Evolutionary conservation across 805 yeast species (phyloP), one percentile per base, ranked within the genome.

Genomic region (Metschnikowia orientalis): DNA sequence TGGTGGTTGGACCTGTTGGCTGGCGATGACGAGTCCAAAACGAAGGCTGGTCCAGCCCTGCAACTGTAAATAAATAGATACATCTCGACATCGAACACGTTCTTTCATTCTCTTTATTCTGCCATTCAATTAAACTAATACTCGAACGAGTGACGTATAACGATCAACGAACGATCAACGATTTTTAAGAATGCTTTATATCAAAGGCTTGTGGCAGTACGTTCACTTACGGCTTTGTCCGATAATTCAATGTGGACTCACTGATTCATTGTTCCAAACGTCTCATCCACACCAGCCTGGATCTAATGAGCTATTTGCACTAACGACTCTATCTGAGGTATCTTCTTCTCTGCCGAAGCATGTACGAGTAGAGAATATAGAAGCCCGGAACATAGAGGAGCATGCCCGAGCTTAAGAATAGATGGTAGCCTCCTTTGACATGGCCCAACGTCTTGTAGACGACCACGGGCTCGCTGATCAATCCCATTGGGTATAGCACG

Each of bases 361-460:
- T 59, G 41, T 60, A 49, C 18, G 41, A 32, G 39, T 57, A 59
- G 13, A 60, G 40, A 14, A 36, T 25, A 12, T 44, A 26, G 33
- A 60, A 55, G 3, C 66, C 65, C 3, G 66, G 66, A 5, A 58
- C 14, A 31, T 60, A 60, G 31, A 44, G 18, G 14, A 34, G n/a
- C 44, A 58, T 34, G 2, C 47, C 51, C 20, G 52, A 47, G 1
- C 51, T 34, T 10, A 51, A 32, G 29, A 57, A 58, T 20, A 39
- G 39, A 31, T 41, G 45, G 40, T 57, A 50, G 14, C 20, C 19
- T 7, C 46, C 44, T 10, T 29, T 13, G 4, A 43, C 50, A 2
- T 24, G n/a, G 13, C 30, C 42, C 13, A 57, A 36, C 14, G 59
- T 47, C 28, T 40, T 15, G 38, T 51, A 58, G 28, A 59, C 59